Evolutionary conservation across 169 alveolate species (phyloP), one percentile per base, ranked within the genome.

Genomic region (Nephromyces sp.): DNA sequence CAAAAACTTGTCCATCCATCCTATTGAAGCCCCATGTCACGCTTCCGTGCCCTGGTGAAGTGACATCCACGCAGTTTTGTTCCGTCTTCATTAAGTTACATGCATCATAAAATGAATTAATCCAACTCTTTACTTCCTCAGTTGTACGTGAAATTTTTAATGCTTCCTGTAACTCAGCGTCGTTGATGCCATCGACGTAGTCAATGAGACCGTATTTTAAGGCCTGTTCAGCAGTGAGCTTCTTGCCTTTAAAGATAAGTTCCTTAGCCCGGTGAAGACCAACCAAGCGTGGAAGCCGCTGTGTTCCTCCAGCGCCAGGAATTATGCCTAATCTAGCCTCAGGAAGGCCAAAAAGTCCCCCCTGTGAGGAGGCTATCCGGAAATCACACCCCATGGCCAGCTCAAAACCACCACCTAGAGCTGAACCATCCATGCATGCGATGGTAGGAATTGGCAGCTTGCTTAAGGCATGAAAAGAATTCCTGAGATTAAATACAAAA

Each of bases 281-380:
- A 29, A 91, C 80, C 0, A 87, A 35, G 68, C 91, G 75, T 3
- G 89, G 78, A 4, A 90, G 75, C 32, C 89, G 67, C 66, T 87
- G 84, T 2, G 93, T 87, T 15, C 92, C 92, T 6, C 92, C 95
- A 30, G 94, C 93, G 6, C 93, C 93, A 5, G 93, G 93, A 32
- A 90, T 86, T 6, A 87, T 87, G n/a, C 90, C 93, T 31, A 90
- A 68, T 0, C 84, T 74, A 28, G 91, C 86, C 68, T 89, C 94
- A 62, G 92, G 92, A 2, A 89, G 80, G 27, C 92, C 90, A 2
- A 89, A 28, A n/a, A 43, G 57, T n/a, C 80, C 73, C 6, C 29
- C 35, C 5, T 35, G 6, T 3, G 8, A 34, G 0, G 87, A 73
- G 8, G 90, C 86, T 1, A 85, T 52, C 75, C 94, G 77, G 27